phyloP scores from a whole-genome alignment of 1,139 yeast species.

The Protomyces pachydermus region DNA sequence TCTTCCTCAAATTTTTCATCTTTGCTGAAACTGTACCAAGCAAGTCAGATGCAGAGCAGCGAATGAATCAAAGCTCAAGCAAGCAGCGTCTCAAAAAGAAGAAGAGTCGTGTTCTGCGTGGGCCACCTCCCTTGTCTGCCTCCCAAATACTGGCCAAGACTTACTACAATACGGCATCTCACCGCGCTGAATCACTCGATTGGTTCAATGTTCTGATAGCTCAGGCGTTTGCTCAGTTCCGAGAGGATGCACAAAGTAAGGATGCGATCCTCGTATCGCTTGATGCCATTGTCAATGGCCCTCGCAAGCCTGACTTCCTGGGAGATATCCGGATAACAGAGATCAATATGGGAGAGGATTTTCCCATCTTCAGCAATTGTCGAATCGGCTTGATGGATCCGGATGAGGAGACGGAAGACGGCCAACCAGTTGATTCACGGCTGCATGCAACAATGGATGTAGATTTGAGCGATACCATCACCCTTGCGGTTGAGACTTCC shows the following conservation, averaged over 20 bases:
- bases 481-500: conserved; percentile 83
- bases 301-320: conserved; percentile 69
- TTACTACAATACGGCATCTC: conserved; percentile 82
- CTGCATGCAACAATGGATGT: conserved; percentile 91
- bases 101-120: conserved; percentile 35
- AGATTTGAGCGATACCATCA: conserved; percentile 81
- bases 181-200: conserved; percentile 83
- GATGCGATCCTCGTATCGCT: conserved; percentile 80
- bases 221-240: conserved; percentile 77
- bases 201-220: conserved; percentile 96
- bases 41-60: not conserved
- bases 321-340: conserved; percentile 77
- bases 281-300: conserved; percentile 50
- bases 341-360: conserved; percentile 89
- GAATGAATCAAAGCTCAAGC: not conserved
- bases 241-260: conserved; percentile 77
- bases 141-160: conserved; percentile 70
- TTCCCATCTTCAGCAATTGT: conserved; percentile 91
- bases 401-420: conserved; percentile 32
- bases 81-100: conserved; percentile 28
- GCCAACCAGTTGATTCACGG: conserved; percentile 44
- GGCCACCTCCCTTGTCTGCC: conserved; percentile 33
- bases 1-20: conserved; percentile 79
- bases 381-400: conserved; percentile 47
- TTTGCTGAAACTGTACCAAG: conserved; percentile 60